A percentile compares a stretch with the other conserved stretches of the same genome.
Conservation (phyloP, 495 filamentous ascomycete species). For the Penicillium flavigenum region DNA sequence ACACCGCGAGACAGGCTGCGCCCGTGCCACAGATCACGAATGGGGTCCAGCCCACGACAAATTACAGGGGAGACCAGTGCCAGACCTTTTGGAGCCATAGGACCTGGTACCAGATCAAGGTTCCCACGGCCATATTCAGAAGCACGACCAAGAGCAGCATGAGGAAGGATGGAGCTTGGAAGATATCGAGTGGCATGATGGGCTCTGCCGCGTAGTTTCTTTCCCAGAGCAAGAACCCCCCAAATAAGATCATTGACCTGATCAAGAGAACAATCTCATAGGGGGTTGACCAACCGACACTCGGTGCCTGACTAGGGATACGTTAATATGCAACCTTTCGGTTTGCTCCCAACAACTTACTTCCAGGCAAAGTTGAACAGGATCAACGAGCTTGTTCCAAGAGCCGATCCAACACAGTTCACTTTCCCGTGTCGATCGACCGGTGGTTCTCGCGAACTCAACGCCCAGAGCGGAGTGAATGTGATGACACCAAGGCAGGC, state of each 20-base stretch:
- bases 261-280: slow-evolving; percentile 49
- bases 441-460: slow-evolving; percentile 41
- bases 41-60: slow-evolving; percentile 45
- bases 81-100: slow-evolving; percentile 48
- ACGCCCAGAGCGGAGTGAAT: slow-evolving; percentile 30
- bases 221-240: slow-evolving; percentile 49
- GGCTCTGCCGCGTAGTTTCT: slow-evolving; percentile 39
- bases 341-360: slow-evolving; percentile 28
- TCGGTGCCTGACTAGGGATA: slow-evolving; percentile 47
- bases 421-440: slow-evolving; percentile 45
- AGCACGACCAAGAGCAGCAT: slow-evolving; percentile 49
- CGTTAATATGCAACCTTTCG: neutral
- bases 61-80: slow-evolving; percentile 43
- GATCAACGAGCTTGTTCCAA: slow-evolving; percentile 46
- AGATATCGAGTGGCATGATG: slow-evolving; percentile 53
- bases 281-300: slow-evolving; percentile 47
- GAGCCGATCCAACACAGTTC: slow-evolving; percentile 49
- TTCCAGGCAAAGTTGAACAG: slow-evolving; percentile 58
- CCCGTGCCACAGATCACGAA: slow-evolving; percentile 41
- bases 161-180: slow-evolving; percentile 49
- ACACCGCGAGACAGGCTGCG: slow-evolving; percentile 46
- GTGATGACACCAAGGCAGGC: slow-evolving; percentile 36
- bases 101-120: slow-evolving; percentile 49
- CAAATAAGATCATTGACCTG: slow-evolving; percentile 40
- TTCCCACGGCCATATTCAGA: slow-evolving; percentile 52